Evolutionary conservation across 2,329 filamentous ascomycete genomes (phyloP), one percentile per base, ranked within the genome.

Genomic region (Diplodia seriata): DNA sequence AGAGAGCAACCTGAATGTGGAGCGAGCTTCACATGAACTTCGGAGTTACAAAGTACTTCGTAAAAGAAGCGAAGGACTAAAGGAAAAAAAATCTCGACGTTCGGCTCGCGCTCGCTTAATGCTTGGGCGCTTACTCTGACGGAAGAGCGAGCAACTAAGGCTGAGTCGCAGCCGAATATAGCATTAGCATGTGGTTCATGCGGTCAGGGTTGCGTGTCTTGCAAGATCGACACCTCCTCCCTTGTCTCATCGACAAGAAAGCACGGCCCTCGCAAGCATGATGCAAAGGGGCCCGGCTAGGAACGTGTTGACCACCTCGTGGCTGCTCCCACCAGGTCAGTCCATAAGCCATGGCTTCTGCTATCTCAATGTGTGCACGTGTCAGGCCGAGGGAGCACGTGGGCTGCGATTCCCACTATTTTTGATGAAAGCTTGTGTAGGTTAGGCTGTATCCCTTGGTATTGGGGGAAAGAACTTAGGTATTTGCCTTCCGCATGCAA

Each of bases 191-290:
- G 43, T 20, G 29, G 36, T 38, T 33, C 15, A 31, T 26, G 47
- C 59, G 26, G 40, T 29, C 40, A 59, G 18, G 43, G 55, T 57
- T 57, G 55, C 55, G 56, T 29, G 47, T 29, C 23, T 23, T 51
- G 59, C 47, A 63, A 63, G 59, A 63, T 63, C 59, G 59, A 38
- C 59, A 20, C 59, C 59, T 63, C 59, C 59, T 51, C 26, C 59
- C 15, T 51, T 38, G 59, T 63, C 59, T 63, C 59, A 63, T 63
- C 59, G 18, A n/a, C 43, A 43, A 31, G n/a, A 43, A 26, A 49
- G 26, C 38, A 43, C 23, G 31, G 20, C 5, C 26, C 18, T 14
- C 11, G 11, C 12, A 6, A n/a, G n/a, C 40, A 50, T 63, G 43
- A 63, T 51, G 47, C 31, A 63, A 63, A 43, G 59, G 59, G 59